Percentiles rank a stretch among this genome's conserved stretches.
phyloP scores from a whole-genome alignment of 2,329 filamentous ascomycete species.

The Apiospora aurea region DNA sequence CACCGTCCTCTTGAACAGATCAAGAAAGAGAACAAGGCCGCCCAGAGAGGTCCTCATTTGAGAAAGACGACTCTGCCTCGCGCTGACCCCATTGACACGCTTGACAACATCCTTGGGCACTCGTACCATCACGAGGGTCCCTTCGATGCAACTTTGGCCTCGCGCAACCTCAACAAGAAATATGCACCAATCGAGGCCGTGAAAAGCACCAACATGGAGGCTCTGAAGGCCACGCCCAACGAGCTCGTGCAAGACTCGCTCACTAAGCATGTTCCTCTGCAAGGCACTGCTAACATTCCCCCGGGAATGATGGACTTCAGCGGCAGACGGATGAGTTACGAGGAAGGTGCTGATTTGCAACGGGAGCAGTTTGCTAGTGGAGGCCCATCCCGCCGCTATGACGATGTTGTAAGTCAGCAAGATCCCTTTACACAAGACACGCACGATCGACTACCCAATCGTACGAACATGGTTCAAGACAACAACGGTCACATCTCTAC shows the following conservation, averaged over 20 bases:
- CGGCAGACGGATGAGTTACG: constrained; percentile 77
- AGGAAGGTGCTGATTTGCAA: constrained; percentile 89
- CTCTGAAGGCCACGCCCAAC: constrained; percentile 79
- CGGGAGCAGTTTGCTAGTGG: constrained; percentile 71
- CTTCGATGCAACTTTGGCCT: constrained; percentile 81
- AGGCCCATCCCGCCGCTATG: constrained; percentile 80
- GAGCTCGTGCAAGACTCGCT: constrained; percentile 81
- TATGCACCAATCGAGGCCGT: constrained; percentile 81
- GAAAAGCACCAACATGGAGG: constrained; percentile 74
- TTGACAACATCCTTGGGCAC: constrained; percentile 70
- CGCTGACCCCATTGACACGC: constrained; percentile 80
- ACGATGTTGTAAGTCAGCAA: constrained; percentile 70
- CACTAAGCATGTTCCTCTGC: constrained; percentile 76
- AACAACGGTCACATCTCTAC: not conserved
- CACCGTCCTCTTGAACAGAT: constrained; percentile 73
- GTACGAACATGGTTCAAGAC: not conserved
- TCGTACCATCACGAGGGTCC: constrained; percentile 90
- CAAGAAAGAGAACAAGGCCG: constrained; percentile 66
- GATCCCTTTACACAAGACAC: not conserved
- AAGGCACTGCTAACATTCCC: constrained; percentile 80
- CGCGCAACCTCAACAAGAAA: constrained; percentile 70
- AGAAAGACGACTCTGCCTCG: constrained; percentile 70
- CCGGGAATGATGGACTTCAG: constrained; percentile 72
- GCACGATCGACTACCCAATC: not conserved
- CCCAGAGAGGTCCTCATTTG: constrained; percentile 72